Evolutionary conservation across 2,329 filamentous ascomycete genomes (phyloP).

Genomic region (Coccinonectria pachysandricola): DNA sequence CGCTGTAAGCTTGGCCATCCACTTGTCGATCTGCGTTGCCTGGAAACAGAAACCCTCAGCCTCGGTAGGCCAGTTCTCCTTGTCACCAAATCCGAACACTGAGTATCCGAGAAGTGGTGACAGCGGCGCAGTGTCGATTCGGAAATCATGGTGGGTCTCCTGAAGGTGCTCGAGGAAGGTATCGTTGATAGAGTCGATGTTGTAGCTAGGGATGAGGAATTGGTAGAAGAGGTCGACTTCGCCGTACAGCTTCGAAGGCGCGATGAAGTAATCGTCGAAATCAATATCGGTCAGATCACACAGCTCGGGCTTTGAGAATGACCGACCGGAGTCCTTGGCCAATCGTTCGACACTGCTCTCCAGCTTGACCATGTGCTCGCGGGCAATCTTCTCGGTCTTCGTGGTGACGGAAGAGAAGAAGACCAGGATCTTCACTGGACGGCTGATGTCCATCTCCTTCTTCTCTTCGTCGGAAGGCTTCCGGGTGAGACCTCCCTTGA

Average conservation of each 20-base stretch:
- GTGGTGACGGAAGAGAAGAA: constrained; percentile 89
- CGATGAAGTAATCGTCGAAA: constrained; percentile 86
- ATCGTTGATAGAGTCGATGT: constrained; percentile 86
- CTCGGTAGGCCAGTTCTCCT: constrained; percentile 84
- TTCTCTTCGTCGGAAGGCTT: constrained; percentile 19
- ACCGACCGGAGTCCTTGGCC: constrained; percentile 22
- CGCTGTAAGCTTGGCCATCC: constrained; percentile 91
- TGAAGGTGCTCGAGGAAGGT: constrained; percentile 78
- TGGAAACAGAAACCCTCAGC: constrained; percentile 88
- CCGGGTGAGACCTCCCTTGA: constrained; percentile 33
- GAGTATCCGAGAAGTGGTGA: constrained; percentile 72
- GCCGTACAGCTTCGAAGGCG: constrained; percentile 50
- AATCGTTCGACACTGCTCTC: constrained; percentile 41
- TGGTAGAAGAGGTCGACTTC: constrained; percentile 68
- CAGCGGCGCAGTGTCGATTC: constrained; percentile 82
- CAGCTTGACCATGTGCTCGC: constrained; percentile 49
- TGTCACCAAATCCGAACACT: constrained; percentile 89
- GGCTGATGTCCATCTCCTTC: constrained; percentile 20
- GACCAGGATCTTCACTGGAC: constrained; percentile 59
- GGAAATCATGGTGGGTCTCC: constrained; percentile 94
- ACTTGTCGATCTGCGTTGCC: constrained; percentile 80
- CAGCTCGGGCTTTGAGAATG: constrained; percentile 49
- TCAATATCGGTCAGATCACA: constrained; percentile 79
- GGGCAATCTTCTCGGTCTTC: constrained; percentile 65
- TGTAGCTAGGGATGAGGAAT: constrained; percentile 80